phyloP scores from a whole-genome alignment of 208 protist species.

The Sergeia podlipaevii region DNA sequence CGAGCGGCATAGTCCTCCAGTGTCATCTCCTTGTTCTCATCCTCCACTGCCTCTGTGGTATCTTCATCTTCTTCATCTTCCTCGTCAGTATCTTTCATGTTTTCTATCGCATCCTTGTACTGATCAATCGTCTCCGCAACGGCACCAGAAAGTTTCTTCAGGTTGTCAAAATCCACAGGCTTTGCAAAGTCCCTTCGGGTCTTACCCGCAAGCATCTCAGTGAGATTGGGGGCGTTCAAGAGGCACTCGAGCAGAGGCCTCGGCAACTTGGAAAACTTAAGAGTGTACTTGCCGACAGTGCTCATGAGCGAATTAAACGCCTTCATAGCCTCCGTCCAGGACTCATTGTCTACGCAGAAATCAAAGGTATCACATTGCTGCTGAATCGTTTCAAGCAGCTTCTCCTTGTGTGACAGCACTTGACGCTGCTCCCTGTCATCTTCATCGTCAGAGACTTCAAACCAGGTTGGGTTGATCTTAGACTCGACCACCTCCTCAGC shows the following conservation, averaged over 20 bases:
- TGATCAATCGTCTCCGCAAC: constrained; percentile 27
- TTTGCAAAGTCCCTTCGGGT: constrained; percentile 40
- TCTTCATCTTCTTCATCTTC: constrained; percentile 27
- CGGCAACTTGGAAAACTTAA: constrained; percentile 44
- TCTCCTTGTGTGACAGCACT: constrained; percentile 60
- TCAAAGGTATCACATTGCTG: constrained; percentile 48
- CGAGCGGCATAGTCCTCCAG: constrained; percentile 21
- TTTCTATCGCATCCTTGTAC: constrained; percentile 29
- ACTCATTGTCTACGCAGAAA: constrained; percentile 23
- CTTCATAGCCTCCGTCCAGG: constrained; percentile 30
- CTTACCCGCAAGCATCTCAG: constrained; percentile 36
- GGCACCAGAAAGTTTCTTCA: constrained; percentile 48
- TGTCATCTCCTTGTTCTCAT: constrained; percentile 9
- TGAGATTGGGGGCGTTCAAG: constrained; percentile 41
- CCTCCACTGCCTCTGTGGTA: constrained; percentile 18
- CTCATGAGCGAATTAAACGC: constrained; percentile 18
- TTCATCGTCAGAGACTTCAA: constrained; percentile 72
- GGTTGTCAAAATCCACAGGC: constrained; percentile 33
- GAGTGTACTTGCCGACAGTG: constrained; percentile 32
- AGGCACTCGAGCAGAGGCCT: constrained; percentile 41
- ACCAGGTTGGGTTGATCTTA: constrained; percentile 70
- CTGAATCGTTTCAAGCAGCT: constrained; percentile 46
- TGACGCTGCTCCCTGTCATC: constrained; percentile 48
- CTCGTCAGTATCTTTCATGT: constrained; percentile 23
- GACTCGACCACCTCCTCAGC: constrained; percentile 40